Base-by-base conservation (phyloP, 2,329 filamentous ascomycete genomes). In the Colletotrichum tofieldiae region DNA sequence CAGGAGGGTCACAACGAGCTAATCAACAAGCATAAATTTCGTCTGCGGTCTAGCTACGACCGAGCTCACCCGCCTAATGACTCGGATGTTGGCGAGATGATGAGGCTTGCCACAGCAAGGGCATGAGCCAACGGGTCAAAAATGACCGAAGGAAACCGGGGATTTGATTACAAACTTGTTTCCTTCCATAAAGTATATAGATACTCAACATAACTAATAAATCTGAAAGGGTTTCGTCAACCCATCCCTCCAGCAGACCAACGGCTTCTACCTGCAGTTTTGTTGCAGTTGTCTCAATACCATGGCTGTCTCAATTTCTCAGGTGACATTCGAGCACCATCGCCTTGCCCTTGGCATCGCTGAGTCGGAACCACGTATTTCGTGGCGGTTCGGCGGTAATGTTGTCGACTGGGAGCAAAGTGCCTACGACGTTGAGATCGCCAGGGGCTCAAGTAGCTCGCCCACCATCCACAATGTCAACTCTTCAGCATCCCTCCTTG, bases 341-440 rank as follows among this genome's bases (percentile, higher is more conserved):
- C 79, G 78, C 1, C 67, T 75, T 5, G 79, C 82, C 23, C 74
- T 87, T 3, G 86, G 86, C 7, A 86, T 87, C 37, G 83, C 79
- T 2, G 84, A 87, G 65, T 75, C 78, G 0, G 65, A 78, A 12
- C 86, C 86, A 11, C 80, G 86, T 0, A 82, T 88, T 54, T 86
- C 85, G 1, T 88, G 86, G 85, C 75, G 81, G 5, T 86, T 87
- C 56, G 78, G 79, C 4, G 82, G 83, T 2, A 76, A 79, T 8
- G 80, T 78, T 9, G 55, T 77, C 0, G 76, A 84, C 71, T 87
- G 85, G 85, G 78, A 79, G 5, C 86, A 87, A 73, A 78, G 75
- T 7, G 76, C 80, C 9, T 87, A 87, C 54, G 84, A 85, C 5
- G 72, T 88, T 3, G 82, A 87, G 67, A 77, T 87, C 12, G 74